Evolutionary conservation across 306 rosid species (phyloP), one percentile per base, ranked within the genome.

Genomic region (Dicorynia guianensis): DNA sequence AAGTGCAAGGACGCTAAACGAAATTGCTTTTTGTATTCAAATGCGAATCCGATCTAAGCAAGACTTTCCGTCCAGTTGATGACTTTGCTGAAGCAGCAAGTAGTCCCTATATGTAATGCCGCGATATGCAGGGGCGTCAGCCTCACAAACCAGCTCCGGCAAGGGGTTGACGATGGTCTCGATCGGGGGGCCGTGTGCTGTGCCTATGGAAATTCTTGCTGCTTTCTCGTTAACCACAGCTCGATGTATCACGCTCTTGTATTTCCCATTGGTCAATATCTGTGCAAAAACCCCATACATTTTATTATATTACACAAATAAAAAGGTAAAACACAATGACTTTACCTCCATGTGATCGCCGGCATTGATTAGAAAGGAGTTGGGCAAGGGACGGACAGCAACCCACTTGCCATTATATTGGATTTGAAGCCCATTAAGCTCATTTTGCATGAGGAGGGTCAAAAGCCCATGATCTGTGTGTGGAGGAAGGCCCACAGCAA

Each of bases 311-410:
- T 25, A 25, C 1, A 25, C 30, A 25, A 25, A 25, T 1, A 25
- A 25, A 25, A 25, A 2, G 30, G 1, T 1, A 2, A 25, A 25
- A 25, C 30, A 25, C 2, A 25, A 25, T 25, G 30, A 25, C 5
- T 62, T 50, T 80, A 90, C 96, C 96, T 90, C 92, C 65, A 90
- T 20, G 15, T 90, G 96, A 61, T 90, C 90, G 4, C 85, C 92
- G 5, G 60, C 71, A 40, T 81, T 85, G 69, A 85, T 47, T 4
- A 90, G 69, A 38, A 85, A 76, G 6, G 87, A 83, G 50, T 90
- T 85, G 55, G 92, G 96, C 46, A 76, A 39, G 49, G 92, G 83
- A 4, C 77, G 11, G 58, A 87, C 52, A 11, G 82, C 63, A 12
- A 81, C 33, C 95, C 95, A 87, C 19, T 75, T 79, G 39, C 70